These are phyloP conservation scores for Lipomyces orientalis DNA, from an alignment of 805 yeast genomes.

Conservation along the genomic window DNA sequence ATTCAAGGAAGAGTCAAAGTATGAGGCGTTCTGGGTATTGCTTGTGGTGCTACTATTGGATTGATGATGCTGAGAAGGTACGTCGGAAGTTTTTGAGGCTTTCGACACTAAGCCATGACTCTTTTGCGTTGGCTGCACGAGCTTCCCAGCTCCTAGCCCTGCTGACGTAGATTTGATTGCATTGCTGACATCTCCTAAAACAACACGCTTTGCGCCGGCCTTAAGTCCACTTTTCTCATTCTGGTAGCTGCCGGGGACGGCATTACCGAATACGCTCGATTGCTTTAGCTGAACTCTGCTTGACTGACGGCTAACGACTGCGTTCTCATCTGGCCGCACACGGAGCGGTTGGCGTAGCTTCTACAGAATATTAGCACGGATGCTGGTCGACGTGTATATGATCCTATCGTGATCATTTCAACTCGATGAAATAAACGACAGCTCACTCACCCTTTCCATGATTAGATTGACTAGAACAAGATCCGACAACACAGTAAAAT, in stretches of 20 bases:
- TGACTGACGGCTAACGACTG: constrained; percentile 19
- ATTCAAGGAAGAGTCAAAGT: background rate
- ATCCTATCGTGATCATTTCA: background rate
- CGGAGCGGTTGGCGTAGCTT: constrained; percentile 26
- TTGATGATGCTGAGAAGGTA: background rate
- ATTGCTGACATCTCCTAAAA: constrained; percentile 36
- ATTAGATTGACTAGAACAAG: background rate
- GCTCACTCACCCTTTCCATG: constrained; percentile 30
- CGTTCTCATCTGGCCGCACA: constrained; percentile 34
- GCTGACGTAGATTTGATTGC: constrained; percentile 13
- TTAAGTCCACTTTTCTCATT: constrained; percentile 29
- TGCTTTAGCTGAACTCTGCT: constrained; percentile 22
- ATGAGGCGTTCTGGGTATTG: background rate
- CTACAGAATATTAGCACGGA: constrained; percentile 7
- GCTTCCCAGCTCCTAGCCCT: constrained; percentile 24
- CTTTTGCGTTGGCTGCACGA: constrained; percentile 20
- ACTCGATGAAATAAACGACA: background rate
- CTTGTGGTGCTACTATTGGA: background rate
- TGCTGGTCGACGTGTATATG: background rate
- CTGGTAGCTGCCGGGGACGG: background rate
- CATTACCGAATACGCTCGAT: constrained; percentile 11
- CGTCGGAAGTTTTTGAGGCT: background rate
- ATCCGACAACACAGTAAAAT: background rate
- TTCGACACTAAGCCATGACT: background rate
- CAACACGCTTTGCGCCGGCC: constrained; percentile 36